Conservation (phyloP, 1,284 basidiomycete genomes). For the Cystobasidiaceae sp. region DNA sequence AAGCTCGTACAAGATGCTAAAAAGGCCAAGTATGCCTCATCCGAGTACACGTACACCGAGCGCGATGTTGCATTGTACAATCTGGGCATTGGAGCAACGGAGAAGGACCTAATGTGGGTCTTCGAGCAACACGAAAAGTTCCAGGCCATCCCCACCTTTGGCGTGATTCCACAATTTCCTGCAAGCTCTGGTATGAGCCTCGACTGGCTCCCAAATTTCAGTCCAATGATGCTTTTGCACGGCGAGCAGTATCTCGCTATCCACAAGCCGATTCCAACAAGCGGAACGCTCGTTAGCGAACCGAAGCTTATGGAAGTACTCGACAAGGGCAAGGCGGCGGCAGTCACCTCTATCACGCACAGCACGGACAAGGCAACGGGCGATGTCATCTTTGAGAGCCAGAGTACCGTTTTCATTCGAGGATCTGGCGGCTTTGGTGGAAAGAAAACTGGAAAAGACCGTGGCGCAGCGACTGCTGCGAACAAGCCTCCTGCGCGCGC, state of each 20-base stretch:
- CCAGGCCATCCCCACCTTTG: conserved; percentile 82
- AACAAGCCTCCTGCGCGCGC: conserved; percentile 77
- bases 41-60: conserved; percentile 72
- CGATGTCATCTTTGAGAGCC: conserved; percentile 82
- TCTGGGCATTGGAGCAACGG: conserved; percentile 89
- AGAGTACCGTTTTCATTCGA: conserved; percentile 86
- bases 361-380: conserved; percentile 75
- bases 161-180: conserved; percentile 88
- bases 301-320: conserved; percentile 67
- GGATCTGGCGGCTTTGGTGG: conserved; percentile 94
- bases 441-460: conserved; percentile 77
- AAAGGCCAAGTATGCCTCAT: conserved; percentile 55
- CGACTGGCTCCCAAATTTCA: conserved; percentile 91
- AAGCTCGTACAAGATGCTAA: conserved; percentile 78
- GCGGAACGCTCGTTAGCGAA: conserved; percentile 73
- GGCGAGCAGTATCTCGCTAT: conserved; percentile 94
- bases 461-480: conserved; percentile 77
- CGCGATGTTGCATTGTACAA: conserved; percentile 94
- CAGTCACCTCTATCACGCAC: conserved; percentile 70
- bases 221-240: conserved; percentile 93
- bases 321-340: conserved; percentile 83
- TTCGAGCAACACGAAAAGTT: conserved; percentile 88
- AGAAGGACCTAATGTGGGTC: conserved; percentile 83
- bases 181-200: conserved; percentile 61
- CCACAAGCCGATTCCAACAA: conserved; percentile 79